These are phyloP conservation scores for Clohesyomyces aquaticus DNA, from an alignment of 495 filamentous ascomycete species.

Conservation along the genomic window DNA sequence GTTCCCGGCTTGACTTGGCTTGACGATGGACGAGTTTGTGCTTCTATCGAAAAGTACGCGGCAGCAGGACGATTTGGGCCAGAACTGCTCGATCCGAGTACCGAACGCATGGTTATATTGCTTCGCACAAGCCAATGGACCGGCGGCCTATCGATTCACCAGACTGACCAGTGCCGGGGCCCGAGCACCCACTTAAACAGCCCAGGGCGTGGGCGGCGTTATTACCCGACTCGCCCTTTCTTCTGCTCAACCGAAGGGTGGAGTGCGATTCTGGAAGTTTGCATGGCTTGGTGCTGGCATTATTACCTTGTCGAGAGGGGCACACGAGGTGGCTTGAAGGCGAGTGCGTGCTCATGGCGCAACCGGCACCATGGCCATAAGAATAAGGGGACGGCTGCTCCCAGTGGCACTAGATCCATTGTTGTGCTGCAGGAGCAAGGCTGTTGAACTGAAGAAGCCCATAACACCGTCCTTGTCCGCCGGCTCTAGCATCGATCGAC, in stretches of 20 bases:
- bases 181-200: neutral
- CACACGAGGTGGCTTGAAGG: slow-evolving; percentile 17
- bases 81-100: slow-evolving; percentile 25
- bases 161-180: neutral
- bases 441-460: neutral
- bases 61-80: neutral
- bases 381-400: slow-evolving; percentile 28
- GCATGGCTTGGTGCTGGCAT: slow-evolving; percentile 20
- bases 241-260: slow-evolving; percentile 9
- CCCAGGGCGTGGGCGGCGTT: slow-evolving; percentile 14
- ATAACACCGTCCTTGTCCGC: neutral
- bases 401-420: neutral
- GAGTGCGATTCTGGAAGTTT: slow-evolving; percentile 5
- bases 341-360: slow-evolving; percentile 13
- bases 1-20: neutral
- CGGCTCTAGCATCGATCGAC: slow-evolving; percentile 17
- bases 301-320: slow-evolving; percentile 32
- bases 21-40: neutral
- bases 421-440: neutral
- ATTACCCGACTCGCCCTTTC: slow-evolving; percentile 24
- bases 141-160: neutral
- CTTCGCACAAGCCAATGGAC: slow-evolving; percentile 20
- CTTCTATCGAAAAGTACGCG: slow-evolving; percentile 1
- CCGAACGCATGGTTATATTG: slow-evolving; percentile 27
- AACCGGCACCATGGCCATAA: slow-evolving; percentile 14